Conservation (phyloP, 495 filamentous ascomycete genomes). For the Aspergillus olivimuriae region DNA sequence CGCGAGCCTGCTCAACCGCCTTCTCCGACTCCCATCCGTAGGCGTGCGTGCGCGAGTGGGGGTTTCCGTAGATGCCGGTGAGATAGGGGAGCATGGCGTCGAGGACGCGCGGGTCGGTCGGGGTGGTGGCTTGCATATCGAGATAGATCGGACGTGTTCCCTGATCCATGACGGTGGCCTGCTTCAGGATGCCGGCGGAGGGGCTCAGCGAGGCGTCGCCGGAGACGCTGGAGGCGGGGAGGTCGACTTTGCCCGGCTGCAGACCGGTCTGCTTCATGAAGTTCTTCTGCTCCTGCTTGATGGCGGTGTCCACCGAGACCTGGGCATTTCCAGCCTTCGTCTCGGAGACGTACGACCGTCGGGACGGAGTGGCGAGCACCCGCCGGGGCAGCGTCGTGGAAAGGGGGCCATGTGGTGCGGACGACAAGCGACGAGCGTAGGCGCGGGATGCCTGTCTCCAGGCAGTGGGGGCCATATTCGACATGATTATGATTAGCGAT, state of each 20-base stretch:
- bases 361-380: constrained; percentile 31
- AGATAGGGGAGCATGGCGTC: constrained; percentile 96
- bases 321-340: constrained; percentile 73
- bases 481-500: constrained; percentile 49
- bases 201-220: constrained; percentile 72
- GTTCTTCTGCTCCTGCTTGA: constrained; percentile 74
- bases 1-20: constrained; percentile 78
- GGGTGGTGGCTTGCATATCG: constrained; percentile 98
- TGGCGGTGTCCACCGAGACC: constrained; percentile 74
- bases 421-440: constrained; percentile 48
- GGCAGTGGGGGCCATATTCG: constrained; percentile 61
- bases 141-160: constrained; percentile 93
- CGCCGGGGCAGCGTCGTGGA: constrained; percentile 36
- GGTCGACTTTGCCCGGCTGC: constrained; percentile 42
- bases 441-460: constrained; percentile 74
- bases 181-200: constrained; percentile 80
- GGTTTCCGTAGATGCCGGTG: constrained; percentile 92
- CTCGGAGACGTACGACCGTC: constrained; percentile 76
- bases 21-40: constrained; percentile 99
- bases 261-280: constrained; percentile 68
- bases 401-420: constrained; percentile 38
- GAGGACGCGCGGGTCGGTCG: constrained; percentile 85
- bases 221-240: constrained; percentile 53
- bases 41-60: constrained; percentile 93
- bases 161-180: constrained; percentile 89